A percentile compares a stretch with the other conserved stretches of the same genome.
Conservation (phyloP, 163 green algal species). For the Dunaliella salina region DNA sequence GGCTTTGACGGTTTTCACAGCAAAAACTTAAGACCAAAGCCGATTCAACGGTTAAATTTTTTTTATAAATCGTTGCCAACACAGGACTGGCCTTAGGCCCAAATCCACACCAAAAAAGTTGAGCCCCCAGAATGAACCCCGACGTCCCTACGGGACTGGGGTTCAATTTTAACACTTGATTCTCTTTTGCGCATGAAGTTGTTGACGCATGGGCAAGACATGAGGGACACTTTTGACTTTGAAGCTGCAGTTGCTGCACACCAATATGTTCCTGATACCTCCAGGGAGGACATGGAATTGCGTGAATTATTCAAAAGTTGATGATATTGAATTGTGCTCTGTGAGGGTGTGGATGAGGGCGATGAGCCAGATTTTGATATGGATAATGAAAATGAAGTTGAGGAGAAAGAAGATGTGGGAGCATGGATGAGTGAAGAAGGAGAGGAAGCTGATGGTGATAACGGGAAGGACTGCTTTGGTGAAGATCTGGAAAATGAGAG, state of each 20-base stretch:
- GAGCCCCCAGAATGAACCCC: no score
- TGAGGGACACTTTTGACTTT: background rate
- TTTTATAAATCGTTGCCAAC: no score
- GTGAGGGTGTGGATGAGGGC: background rate
- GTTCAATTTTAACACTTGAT: background rate
- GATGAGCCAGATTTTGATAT: background rate
- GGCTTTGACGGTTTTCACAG: no score
- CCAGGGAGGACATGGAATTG: background rate
- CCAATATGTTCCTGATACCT: background rate
- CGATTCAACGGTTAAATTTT: no score
- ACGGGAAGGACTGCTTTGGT: background rate
- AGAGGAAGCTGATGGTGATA: background rate
- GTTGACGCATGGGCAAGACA: background rate
- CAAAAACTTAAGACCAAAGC: no score
- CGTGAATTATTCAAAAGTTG: background rate
- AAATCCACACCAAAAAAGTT: no score
- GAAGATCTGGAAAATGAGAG: conserved; percentile 8
- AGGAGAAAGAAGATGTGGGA: background rate
- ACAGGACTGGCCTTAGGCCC: no score
- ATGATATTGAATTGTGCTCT: background rate
- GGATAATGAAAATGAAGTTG: background rate
- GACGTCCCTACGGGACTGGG: no score
- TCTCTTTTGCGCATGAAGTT: background rate
- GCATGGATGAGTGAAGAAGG: background rate
- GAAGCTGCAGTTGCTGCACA: background rate